Base-by-base conservation (phyloP, 768 basidiomycete species). In the Exidia glandulosa region DNA sequence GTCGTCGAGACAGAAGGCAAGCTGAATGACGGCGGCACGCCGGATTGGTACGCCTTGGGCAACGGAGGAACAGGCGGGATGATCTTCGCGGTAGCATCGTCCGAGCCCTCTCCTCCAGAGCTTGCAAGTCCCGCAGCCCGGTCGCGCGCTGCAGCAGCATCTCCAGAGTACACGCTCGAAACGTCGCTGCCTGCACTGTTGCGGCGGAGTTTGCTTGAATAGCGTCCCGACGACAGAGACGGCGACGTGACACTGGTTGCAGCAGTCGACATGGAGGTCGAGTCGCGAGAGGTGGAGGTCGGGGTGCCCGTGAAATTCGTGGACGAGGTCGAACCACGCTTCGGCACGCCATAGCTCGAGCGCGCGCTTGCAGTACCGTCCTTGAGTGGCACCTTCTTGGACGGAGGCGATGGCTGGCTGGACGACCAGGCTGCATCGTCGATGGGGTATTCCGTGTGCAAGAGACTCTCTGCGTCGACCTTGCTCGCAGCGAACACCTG, bases 61-160 rank as follows among this genome's bases (percentile, higher is more conserved):
- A 96, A 75, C 36, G 93, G 94, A 34, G 93, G 94, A 3, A 95
- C 92, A 30, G 93, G 93, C 19, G 94, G 94, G n/a, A 96, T 94
- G 60, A 75, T 67, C 64, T 82, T 83, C 60, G 89, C 87, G 47
- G 74, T 70, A 47, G 73, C 72, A 62, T 92, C 88, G 30, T 54
- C 50, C 19, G 50, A 54, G 27, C 25, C 50, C 25, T 54, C 50
- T 55, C 77, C 80, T 63, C 79, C 81, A 63, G 57, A 57, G 57
- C 74, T 73, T 52, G 80, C 82, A 59, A 86, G 76, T 27, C 77
- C 81, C 57, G 83, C 81, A 48, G 78, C 82, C 52, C 88, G 84
- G 66, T 90, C 89, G 63, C 84, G 87, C 62, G 83, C 73, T 57
- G 77, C 77, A 30, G 75, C 73, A 3, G 77, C 81, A 66, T 91